Evolutionary conservation across 352 stramenopile genomes (phyloP), one percentile per base, ranked within the genome.

Genomic region (Globisporangium alternatum): DNA sequence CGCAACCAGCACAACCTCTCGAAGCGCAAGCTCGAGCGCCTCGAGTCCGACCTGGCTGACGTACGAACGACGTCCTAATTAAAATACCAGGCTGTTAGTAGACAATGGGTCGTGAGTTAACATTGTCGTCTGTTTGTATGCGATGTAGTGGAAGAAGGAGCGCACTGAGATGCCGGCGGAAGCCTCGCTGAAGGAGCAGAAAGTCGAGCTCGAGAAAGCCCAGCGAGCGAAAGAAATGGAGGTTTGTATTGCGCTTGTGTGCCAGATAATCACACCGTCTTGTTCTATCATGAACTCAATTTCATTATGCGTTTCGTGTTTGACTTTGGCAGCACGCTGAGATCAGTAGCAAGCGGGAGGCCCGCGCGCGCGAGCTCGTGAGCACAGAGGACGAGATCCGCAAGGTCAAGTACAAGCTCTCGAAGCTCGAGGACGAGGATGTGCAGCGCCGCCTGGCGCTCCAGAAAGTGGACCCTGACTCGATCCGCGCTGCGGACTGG

Each of bases 401-500:
- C 39, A 81, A 82, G 58, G 75, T 78, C 25, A 69, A 70, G 15
- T 74, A 76, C 43, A 89, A 90, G 53, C 64, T 94, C 0, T 74
- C 74, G 12, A 78, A 77, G 45, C 77, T 96, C 19, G 76, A 93
- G 8, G 86, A 96, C 65, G 88, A 93, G 66, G 72, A 86, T 53
- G 70, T 90, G 9, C 86, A 95, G 59, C 75, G 84, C 4, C 83
- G 83, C 35, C 61, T 83, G 3, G 74, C 75, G 10, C 75, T 96
- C 17, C 70, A 87, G 33, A 74, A 69, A 53, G 73, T 62, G 41
- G 88, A 96, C 60, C 69, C 76, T 13, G 85, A 95, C 62, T 87
- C 78, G 19, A 87, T 95, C 37, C 80, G 75, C 25, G 88, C 85
- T 19, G 78, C 81, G 0, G 82, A 95, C 4, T 96, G 88, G 88